Conservation (phyloP, 2,329 filamentous ascomycete species). For the Colletotrichum sp. region DNA sequence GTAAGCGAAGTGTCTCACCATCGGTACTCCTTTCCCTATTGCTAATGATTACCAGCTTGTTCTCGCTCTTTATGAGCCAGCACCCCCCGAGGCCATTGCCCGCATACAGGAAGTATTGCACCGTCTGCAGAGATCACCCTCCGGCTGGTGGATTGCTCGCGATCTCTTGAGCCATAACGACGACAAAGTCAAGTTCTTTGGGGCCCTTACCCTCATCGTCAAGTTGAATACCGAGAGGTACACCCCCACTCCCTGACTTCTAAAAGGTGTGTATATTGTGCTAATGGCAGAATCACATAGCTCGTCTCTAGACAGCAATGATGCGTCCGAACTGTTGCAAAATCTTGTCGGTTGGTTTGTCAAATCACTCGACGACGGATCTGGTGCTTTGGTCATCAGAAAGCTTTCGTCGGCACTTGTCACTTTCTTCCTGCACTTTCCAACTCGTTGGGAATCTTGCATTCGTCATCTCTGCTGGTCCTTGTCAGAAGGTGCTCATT, state of each 20-base stretch:
- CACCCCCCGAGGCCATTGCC: slow-evolving; percentile 50
- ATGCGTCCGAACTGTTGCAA: slow-evolving; percentile 63
- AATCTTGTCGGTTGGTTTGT: slow-evolving; percentile 69
- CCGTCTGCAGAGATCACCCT: slow-evolving; percentile 75
- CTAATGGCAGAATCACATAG: slow-evolving; percentile 28
- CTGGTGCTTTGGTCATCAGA: slow-evolving; percentile 66
- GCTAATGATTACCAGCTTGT: slow-evolving; percentile 42
- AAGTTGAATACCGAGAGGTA: slow-evolving; percentile 91
- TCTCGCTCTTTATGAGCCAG: slow-evolving; percentile 58
- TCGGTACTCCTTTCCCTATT: neutral
- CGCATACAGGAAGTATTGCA: slow-evolving; percentile 76
- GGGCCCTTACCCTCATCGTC: slow-evolving; percentile 88
- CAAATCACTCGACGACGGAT: slow-evolving; percentile 53
- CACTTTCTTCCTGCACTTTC: slow-evolving; percentile 76
- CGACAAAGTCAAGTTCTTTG: slow-evolving; percentile 87
- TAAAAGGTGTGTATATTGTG: neutral
- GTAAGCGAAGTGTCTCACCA: neutral
- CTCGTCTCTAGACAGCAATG: slow-evolving; percentile 57
- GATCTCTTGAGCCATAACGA: slow-evolving; percentile 72
- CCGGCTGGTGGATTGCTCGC: slow-evolving; percentile 87
- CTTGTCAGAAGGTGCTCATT: slow-evolving; percentile 39
- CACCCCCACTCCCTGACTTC: neutral
- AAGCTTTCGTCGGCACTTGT: slow-evolving; percentile 81
- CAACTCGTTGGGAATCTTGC: slow-evolving; percentile 69
- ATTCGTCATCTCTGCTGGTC: slow-evolving; percentile 60